phyloP scores from a whole-genome alignment of 164 flowering plant genomes.

The Vitis labrusca region DNA sequence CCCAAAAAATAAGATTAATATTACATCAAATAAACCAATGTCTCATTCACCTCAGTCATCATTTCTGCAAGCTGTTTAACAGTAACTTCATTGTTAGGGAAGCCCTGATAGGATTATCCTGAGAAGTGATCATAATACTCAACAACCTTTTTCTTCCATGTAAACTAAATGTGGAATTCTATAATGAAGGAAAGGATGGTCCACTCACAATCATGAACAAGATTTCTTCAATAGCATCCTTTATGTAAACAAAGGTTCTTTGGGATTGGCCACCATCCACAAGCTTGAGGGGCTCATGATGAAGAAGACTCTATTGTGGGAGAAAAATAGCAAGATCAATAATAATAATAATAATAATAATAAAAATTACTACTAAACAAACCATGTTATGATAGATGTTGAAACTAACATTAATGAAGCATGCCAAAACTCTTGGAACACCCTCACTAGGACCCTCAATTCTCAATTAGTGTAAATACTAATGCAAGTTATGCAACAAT shows the following conservation, averaged over 20 bases:
- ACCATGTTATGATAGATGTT: background rate
- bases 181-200: background rate
- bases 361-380: background rate
- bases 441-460: slow-evolving; percentile 94
- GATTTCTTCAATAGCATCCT: slow-evolving; percentile 78
- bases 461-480: too few relatives aligned
- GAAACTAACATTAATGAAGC: slow-evolving; percentile 78
- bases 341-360: background rate
- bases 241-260: slow-evolving; percentile 62
- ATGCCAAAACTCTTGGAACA: slow-evolving; percentile 84
- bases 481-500: too few relatives aligned
- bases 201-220: slow-evolving; percentile 60
- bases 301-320: slow-evolving; percentile 45
- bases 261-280: slow-evolving; percentile 74
- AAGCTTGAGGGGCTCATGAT: slow-evolving; percentile 66
- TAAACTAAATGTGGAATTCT: background rate
- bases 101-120: slow-evolving; percentile 90
- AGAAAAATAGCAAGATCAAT: background rate
- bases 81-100: slow-evolving; percentile 91
- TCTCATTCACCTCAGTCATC: slow-evolving; percentile 73
- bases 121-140: slow-evolving; percentile 9
- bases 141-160: background rate
- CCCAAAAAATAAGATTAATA: background rate
- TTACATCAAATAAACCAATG: background rate
- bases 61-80: slow-evolving; percentile 91